These are phyloP conservation scores for Ostreobium quekettii DNA, from an alignment of 139 green algal genomes.

Conservation along the genomic window DNA sequence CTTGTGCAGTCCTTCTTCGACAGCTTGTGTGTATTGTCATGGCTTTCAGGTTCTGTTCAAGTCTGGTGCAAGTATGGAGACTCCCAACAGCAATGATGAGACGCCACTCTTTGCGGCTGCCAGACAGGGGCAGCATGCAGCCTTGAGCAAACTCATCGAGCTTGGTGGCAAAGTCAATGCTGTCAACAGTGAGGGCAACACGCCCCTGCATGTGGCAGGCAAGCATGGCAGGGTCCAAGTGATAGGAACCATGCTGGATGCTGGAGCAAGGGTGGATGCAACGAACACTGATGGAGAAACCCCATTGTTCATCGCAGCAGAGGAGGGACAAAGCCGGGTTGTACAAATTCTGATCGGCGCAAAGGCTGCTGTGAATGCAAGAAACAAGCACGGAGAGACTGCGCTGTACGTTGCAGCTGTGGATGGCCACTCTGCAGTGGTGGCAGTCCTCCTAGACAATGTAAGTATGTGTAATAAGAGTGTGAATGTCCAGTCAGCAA, in stretches of 20 bases:
- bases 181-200: background rate
- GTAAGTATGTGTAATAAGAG: no score
- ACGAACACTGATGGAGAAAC: background rate
- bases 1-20: no score
- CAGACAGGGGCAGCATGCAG: no score
- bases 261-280: background rate
- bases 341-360: background rate
- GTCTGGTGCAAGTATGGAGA: no score
- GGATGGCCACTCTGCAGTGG: conserved; percentile 7
- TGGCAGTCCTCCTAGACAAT: background rate
- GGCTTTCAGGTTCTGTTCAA: no score
- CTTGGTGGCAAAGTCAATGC: background rate
- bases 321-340: background rate
- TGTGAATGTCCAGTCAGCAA: no score
- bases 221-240: background rate
- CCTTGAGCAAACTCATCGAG: no score
- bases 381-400: conserved; percentile 3
- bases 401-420: background rate
- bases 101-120: no score
- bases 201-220: conserved; percentile 1
- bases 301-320: conserved; percentile 7
- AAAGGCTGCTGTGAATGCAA: background rate
- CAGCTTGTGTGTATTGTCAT: no score
- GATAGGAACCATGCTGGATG: background rate
- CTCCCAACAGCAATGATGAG: no score